Base-by-base conservation (phyloP, 495 filamentous ascomycete species). In the Immersiella caudata region DNA sequence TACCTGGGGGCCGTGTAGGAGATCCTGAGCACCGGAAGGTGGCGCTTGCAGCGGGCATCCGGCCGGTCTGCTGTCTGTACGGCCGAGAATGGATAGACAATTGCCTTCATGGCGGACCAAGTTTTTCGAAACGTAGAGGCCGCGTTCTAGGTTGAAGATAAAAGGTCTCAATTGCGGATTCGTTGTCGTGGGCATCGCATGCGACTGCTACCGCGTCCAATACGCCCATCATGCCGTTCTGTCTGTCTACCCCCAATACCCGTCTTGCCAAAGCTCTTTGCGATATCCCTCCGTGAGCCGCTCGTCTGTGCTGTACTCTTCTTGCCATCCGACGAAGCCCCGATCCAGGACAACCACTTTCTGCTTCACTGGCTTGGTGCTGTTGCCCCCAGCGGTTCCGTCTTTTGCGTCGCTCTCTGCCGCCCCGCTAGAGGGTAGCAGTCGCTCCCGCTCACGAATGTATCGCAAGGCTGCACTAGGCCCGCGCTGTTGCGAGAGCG, bases 291-390 rank as follows among this genome's bases (percentile, higher is more conserved):
- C 92, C 0, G 95, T 99, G 74, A 99, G 81, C 57, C 87, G 75
- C 70, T 88, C 80, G 80, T 99, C 94, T 60, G 86, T 83, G 2
- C 94, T 91, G 78, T 88, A 97, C 77, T 85, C 84, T 80, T 94
- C 91, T 84, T 97, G 93, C 95, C 95, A 99, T 65, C 91, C 86
- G 9, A 90, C 88, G 77, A 98, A 99, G 20, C 95, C 95, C 0
- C 88, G 86, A 64, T 96, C 91, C 7, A 98, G 84, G 9, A 98
- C 87, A 74, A 84, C 89, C 20, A 98, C 90, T 77, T 90, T 83
- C 78, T 94, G 92, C 65, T 82, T 72, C 57, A 76, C 73, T 36
- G 68, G 71, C 21, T 70, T 70, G 26, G 62, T 62, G 70, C 52
- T 66, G 61, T 26, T 46, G 66, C 36, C 74, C 68, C 14, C 16